Conservation (phyloP, 2,329 filamentous ascomycete genomes). For the Botrytis fabae region DNA sequence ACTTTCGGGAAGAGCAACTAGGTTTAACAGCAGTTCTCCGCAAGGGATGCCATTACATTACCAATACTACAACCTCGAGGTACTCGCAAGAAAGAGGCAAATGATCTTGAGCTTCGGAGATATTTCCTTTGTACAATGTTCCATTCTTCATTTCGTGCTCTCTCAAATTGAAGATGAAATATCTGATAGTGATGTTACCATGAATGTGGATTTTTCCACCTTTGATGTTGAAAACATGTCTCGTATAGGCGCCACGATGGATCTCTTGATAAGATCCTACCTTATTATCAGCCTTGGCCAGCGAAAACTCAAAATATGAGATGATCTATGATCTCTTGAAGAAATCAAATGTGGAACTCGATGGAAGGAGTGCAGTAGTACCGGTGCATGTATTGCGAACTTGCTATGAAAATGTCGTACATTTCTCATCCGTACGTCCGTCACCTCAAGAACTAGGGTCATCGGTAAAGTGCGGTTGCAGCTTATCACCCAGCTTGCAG, state of each 20-base stretch:
- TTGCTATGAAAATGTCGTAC: slow-evolving; percentile 9
- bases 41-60: not conserved
- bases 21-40: not conserved
- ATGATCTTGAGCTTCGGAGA: not conserved
- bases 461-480: slow-evolving; percentile 9
- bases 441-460: slow-evolving; percentile 5
- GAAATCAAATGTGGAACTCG: not conserved
- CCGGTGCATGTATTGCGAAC: not conserved
- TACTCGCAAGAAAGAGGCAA: not conserved
- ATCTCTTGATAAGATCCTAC: not conserved
- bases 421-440: not conserved
- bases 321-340: not conserved
- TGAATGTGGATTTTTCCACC: not conserved
- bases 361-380: not conserved
- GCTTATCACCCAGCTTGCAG: not conserved
- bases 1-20: not conserved
- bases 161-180: not conserved
- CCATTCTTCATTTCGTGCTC: not conserved
- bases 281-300: not conserved
- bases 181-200: not conserved
- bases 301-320: not conserved
- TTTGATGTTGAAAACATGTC: not conserved
- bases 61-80: not conserved
- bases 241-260: slow-evolving; percentile 8
- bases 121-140: not conserved